Conservation (phyloP, 163 green algal genomes). For the Coccomyxa subellipsoidea region DNA sequence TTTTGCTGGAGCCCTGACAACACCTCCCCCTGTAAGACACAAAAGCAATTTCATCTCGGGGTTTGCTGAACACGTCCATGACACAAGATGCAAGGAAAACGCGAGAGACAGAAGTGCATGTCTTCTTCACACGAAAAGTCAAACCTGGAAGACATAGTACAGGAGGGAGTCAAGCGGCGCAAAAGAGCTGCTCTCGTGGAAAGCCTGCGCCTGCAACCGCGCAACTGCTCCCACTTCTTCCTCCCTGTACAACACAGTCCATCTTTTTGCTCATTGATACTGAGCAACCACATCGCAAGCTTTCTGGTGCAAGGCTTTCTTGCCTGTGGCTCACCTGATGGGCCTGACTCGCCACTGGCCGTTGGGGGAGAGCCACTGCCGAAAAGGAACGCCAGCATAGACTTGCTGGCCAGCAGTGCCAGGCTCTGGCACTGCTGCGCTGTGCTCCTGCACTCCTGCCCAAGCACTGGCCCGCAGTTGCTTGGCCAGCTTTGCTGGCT, state of each 20-base stretch:
- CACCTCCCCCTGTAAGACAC: not conserved
- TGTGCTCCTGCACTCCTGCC: not conserved
- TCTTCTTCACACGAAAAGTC: not conserved
- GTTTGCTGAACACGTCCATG: not conserved
- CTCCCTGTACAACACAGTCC: not conserved
- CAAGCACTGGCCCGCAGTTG: not conserved
- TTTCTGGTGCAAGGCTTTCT: not conserved
- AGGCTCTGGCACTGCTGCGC: not conserved
- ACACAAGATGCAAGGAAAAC: not conserved
- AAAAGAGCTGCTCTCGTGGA: slow-evolving; percentile 2
- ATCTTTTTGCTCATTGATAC: not conserved
- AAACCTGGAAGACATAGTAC: slow-evolving; percentile 7
- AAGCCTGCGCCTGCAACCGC: not conserved
- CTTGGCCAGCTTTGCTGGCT: not conserved
- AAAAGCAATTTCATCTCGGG: not conserved
- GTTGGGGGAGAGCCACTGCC: slow-evolving; percentile 4
- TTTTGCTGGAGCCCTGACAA: slow-evolving; percentile 8
- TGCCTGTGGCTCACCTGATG: not conserved
- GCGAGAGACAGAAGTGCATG: not conserved
- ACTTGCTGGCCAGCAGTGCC: not conserved
- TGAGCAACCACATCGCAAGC: not conserved
- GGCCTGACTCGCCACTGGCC: slow-evolving; percentile 5
- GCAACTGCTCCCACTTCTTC: slow-evolving; percentile 6
- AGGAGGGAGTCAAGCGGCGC: not conserved
- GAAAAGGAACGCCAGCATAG: not conserved